Evolutionary conservation across 495 filamentous ascomycete species (phyloP).

Genomic region (Podospora sp.): DNA sequence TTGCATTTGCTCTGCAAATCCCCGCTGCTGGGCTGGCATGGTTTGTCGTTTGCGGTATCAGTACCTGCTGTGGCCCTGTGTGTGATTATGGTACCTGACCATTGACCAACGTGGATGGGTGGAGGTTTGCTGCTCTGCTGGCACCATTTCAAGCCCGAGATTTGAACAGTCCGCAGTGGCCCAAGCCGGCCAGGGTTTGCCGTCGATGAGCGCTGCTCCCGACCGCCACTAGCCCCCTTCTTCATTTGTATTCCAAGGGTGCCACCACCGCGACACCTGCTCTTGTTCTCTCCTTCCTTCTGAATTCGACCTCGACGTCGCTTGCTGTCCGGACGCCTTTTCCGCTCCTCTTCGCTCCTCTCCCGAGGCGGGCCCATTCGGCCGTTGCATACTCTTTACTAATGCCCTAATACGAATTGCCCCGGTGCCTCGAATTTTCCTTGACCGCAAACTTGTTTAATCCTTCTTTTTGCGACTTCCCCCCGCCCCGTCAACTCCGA

Average conservation of each 20-base stretch:
- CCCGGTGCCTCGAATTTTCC: background rate
- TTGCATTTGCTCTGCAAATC: conserved; percentile 11
- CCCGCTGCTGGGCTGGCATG: conserved; percentile 9
- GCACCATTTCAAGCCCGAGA: conserved; percentile 18
- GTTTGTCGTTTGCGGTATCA: conserved; percentile 1
- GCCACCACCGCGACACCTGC: conserved; percentile 1
- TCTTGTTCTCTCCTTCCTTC: conserved; percentile 5
- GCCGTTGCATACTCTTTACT: conserved; percentile 15
- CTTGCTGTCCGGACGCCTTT: conserved; percentile 6
- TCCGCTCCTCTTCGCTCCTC: conserved; percentile 14
- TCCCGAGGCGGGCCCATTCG: conserved; percentile 8
- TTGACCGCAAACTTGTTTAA: conserved; percentile 3
- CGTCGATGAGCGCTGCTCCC: conserved; percentile 10
- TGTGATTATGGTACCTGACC: background rate
- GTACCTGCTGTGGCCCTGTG: background rate
- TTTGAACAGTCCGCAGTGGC: conserved; percentile 9
- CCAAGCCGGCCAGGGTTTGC: conserved; percentile 8
- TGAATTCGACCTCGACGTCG: background rate
- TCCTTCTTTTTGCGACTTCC: conserved; percentile 2
- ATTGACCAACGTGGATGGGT: background rate
- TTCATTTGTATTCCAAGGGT: conserved; percentile 13
- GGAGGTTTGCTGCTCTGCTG: background rate
- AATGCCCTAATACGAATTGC: conserved; percentile 18
- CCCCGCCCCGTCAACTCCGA: conserved; percentile 2
- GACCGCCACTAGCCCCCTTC: conserved; percentile 20